Evolutionary conservation across 352 stramenopile species (phyloP).

Genomic region (Globisporangium heterothallicum): DNA sequence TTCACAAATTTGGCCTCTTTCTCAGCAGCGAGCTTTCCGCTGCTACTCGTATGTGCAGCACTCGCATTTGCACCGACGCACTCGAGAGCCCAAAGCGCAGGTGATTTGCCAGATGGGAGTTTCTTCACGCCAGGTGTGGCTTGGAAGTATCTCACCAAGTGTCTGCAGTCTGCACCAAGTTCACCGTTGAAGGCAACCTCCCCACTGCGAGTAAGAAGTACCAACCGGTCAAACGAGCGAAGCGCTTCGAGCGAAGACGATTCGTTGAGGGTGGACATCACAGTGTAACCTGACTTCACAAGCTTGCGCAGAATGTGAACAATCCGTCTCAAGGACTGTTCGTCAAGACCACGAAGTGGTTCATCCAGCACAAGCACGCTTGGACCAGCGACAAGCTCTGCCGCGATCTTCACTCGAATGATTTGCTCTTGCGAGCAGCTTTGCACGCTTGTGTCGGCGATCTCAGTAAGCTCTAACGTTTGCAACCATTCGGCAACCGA

Average conservation of each 20-base stretch:
- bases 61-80: constrained; percentile 8
- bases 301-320: constrained; percentile 11
- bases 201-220: constrained; percentile 14
- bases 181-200: constrained; percentile 18
- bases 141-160: constrained; percentile 16
- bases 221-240: constrained; percentile 13
- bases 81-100: constrained; percentile 13
- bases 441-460: constrained; percentile 15
- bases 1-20: constrained; percentile 19
- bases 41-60: constrained; percentile 1
- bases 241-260: constrained; percentile 10
- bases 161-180: constrained; percentile 10
- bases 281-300: constrained; percentile 5
- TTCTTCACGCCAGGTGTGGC: constrained; percentile 12
- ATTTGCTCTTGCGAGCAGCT: constrained; percentile 15
- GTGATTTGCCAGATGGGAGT: constrained; percentile 5
- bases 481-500: constrained; percentile 13
- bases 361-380: constrained; percentile 66
- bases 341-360: constrained; percentile 68
- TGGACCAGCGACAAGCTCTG: constrained; percentile 66
- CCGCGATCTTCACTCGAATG: constrained; percentile 35
- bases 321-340: constrained; percentile 37
- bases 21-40: constrained; percentile 1
- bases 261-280: constrained; percentile 17
- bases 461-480: constrained; percentile 13